Evolutionary conservation across 164 flowering plant species (phyloP).

Genomic region (Amborella trichopoda): DNA sequence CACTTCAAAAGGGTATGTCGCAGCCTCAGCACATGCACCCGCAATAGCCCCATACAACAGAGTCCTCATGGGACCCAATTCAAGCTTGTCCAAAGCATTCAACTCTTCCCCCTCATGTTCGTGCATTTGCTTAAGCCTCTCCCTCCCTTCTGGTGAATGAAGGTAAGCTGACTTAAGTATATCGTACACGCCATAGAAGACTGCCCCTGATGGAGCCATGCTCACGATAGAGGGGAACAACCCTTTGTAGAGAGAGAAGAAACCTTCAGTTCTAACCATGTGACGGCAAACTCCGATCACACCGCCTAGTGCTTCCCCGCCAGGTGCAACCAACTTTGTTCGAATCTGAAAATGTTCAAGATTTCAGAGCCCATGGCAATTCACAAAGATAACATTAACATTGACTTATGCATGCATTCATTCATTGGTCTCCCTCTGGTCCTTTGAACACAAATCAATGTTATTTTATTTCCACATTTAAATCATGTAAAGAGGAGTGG

Average conservation of each 20-base stretch:
- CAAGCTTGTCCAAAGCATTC: constrained; percentile 76
- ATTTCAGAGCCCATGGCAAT: not conserved
- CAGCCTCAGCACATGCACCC: constrained; percentile 94
- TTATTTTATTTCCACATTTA: no score
- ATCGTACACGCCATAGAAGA: constrained; percentile 93
- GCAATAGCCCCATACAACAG: constrained; percentile 86
- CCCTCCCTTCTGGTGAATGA: constrained; percentile 79
- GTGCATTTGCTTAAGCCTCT: constrained; percentile 41
- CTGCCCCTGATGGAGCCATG: constrained; percentile 94
- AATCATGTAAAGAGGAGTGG: no score
- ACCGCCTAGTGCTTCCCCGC: constrained; percentile 90
- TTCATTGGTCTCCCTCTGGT: no score
- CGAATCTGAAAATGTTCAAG: constrained; percentile 40
- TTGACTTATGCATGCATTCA: no score
- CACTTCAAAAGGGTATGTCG: constrained; percentile 94
- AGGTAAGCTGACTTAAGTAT: constrained; percentile 76
- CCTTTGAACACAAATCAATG: no score
- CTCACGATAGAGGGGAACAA: constrained; percentile 79
- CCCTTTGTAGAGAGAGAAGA: constrained; percentile 87
- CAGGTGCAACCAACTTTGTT: constrained; percentile 88
- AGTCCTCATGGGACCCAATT: constrained; percentile 83
- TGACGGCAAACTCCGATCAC: constrained; percentile 65
- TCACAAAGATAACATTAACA: not conserved
- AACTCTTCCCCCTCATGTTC: constrained; percentile 38
- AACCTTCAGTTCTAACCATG: constrained; percentile 77